Evolutionary conservation across 202 grass and related monocot species (phyloP), one percentile per base, ranked within the genome.

Genomic region (Schoenoplectus tabernaemontani): DNA sequence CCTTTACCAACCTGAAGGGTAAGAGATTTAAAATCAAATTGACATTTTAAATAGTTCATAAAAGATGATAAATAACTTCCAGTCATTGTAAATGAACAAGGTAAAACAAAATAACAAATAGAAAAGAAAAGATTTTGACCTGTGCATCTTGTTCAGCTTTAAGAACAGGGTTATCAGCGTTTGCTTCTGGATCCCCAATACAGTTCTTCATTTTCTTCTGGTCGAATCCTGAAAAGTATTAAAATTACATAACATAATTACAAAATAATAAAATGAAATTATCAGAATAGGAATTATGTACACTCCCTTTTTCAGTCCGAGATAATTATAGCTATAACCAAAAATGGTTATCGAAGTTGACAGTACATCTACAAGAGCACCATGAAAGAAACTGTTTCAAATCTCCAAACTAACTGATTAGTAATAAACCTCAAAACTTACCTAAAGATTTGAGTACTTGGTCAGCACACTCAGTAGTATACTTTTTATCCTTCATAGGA

Each of bases 401-500:
- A 47, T 58, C 10, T 48, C n/a, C 61, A 47, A 59, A 77, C 28
- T 53, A 62, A 82, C 10, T 23, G 3, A 23, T 59, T 50, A 80
- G 39, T 85, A 79, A 54, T 1, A 78, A 44, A 88, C 19, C 64
- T 79, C 13, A 73, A 56, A 48, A 69, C 90, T n/a, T 87, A 96
- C 93, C 93, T 69, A 96, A 83, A 83, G 93, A 90, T 59, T 87
- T 90, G 50, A 89, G 88, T 68, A 96, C 93, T 84, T 78, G 33
- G 34, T 16, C 64, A 59, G 93, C 84, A 78, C 93, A 96, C 4
- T 91, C 93, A 6, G 46, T 58, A 57, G 82, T 96, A 80, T 96
- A 96, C 83, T 93, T 96, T 53, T 93, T 89, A 28, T 96, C 88
- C 78, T 96, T 93, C 93, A 96, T 96, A 30, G 93, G 88, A 79